Evolutionary conservation across 2,329 filamentous ascomycete genomes (phyloP).

Genomic region (Fonsecaea pugnacius): DNA sequence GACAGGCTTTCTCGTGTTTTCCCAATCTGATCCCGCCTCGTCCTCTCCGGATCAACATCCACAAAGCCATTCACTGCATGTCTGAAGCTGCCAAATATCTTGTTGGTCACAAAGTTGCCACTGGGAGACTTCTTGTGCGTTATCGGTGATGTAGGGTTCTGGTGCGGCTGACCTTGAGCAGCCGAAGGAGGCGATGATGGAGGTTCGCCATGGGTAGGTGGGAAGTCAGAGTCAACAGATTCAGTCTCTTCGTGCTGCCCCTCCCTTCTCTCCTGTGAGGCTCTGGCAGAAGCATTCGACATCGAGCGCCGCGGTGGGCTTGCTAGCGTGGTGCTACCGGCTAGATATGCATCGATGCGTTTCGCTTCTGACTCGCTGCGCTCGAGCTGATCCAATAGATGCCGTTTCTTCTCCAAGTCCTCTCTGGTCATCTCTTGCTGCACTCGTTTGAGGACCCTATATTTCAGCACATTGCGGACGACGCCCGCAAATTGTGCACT

Average conservation of each 20-base stretch:
- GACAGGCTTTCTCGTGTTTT: constrained; percentile 89
- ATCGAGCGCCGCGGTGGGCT: constrained; percentile 69
- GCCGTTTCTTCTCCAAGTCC: constrained; percentile 83
- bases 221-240: constrained; percentile 95
- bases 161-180: constrained; percentile 67
- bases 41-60: constrained; percentile 92
- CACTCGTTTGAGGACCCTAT: constrained; percentile 88
- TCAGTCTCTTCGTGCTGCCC: constrained; percentile 73
- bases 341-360: constrained; percentile 91
- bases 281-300: constrained; percentile 53
- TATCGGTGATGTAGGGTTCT: constrained; percentile 40
- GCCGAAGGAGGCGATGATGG: constrained; percentile 67
- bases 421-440: constrained; percentile 98
- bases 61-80: constrained; percentile 96
- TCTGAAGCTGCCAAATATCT: constrained; percentile 92
- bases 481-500: constrained; percentile 96
- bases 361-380: constrained; percentile 89
- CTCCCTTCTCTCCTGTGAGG: constrained; percentile 54
- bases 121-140: constrained; percentile 79
- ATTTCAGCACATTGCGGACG: constrained; percentile 83
- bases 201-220: constrained; percentile 79
- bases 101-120: constrained; percentile 86
- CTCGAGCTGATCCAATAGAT: constrained; percentile 84
- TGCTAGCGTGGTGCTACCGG: constrained; percentile 65
- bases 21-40: constrained; percentile 87